A percentile compares a stretch with the other conserved stretches of the same genome.
phyloP scores from a whole-genome alignment of 2,329 filamentous ascomycete genomes.

The Pseudogymnoascus pannorum region DNA sequence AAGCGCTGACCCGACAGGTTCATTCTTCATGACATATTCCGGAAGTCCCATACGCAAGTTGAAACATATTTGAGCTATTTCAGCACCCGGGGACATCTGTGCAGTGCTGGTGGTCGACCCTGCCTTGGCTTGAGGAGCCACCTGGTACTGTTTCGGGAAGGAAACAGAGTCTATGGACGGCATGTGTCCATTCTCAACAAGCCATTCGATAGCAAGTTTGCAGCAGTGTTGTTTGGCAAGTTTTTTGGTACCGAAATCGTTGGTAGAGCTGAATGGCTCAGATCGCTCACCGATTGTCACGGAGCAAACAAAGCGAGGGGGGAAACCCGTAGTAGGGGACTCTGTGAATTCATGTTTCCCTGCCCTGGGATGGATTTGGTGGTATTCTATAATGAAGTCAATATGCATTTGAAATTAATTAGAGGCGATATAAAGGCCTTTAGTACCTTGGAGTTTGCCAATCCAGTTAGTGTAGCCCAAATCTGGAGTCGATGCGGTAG shows the following conservation, averaged over 20 bases:
- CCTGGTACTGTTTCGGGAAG: constrained; percentile 19
- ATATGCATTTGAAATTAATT: background rate
- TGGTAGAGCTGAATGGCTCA: constrained; percentile 17
- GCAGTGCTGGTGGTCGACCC: background rate
- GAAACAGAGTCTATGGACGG: constrained; percentile 20
- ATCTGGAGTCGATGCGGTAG: background rate
- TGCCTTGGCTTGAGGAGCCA: constrained; percentile 7
- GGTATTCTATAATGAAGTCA: constrained; percentile 19
- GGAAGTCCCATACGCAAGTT: constrained; percentile 22
- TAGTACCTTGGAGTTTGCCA: constrained; percentile 23
- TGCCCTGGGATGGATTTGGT: constrained; percentile 14
- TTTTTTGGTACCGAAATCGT: constrained; percentile 25
- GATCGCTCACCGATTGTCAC: constrained; percentile 20
- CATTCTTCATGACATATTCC: constrained; percentile 19
- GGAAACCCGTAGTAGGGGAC: background rate
- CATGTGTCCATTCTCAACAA: constrained; percentile 25
- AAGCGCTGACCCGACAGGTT: constrained; percentile 13
- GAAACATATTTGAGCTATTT: constrained; percentile 17
- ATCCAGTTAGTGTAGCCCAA: constrained; percentile 27
- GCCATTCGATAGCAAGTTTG: constrained; percentile 28
- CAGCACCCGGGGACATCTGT: constrained; percentile 3
- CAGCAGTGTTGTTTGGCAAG: constrained; percentile 26
- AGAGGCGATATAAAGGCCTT: background rate
- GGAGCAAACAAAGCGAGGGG: constrained; percentile 14
- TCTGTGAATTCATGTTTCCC: constrained; percentile 13